These are phyloP conservation scores for Sarocladiaceae sp. DNA, from an alignment of 2,329 filamentous ascomycete species.

Conservation along the genomic window DNA sequence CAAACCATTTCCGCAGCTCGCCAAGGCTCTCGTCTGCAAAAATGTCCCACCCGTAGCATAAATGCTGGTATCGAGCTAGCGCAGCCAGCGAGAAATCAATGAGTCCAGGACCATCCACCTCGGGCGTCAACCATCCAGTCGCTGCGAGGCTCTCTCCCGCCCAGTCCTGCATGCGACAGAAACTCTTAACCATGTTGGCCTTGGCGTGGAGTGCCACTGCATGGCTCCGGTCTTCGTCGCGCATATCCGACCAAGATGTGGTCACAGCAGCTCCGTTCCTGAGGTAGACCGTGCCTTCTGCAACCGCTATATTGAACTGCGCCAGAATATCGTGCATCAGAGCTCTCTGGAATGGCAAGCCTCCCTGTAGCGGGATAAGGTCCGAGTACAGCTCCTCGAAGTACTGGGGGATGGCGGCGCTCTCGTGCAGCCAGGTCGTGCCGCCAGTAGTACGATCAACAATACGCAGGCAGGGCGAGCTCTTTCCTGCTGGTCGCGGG, in stretches of 20 bases:
- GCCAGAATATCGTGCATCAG: constrained; percentile 14
- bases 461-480: constrained; percentile 17
- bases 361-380: constrained; percentile 8
- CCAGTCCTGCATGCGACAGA: constrained; percentile 15
- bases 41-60: constrained; percentile 15
- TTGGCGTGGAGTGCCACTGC: constrained; percentile 13
- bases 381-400: constrained; percentile 15
- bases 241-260: constrained; percentile 10
- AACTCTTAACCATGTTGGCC: constrained; percentile 9
- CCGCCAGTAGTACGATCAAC: constrained; percentile 9
- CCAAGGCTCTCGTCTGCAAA: constrained; percentile 14
- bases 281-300: constrained; percentile 13
- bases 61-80: constrained; percentile 14
- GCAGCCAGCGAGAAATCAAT: constrained; percentile 16
- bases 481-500: constrained; percentile 15
- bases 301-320: constrained; percentile 11
- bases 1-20: constrained; percentile 15
- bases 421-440: constrained; percentile 17
- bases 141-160: constrained; percentile 9
- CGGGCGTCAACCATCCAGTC: constrained; percentile 19
- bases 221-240: constrained; percentile 15
- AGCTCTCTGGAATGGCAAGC: not conserved
- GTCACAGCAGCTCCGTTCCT: constrained; percentile 15
- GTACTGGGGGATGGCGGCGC: constrained; percentile 15
- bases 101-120: constrained; percentile 15